Evolutionary conservation across 1,139 yeast genomes (phyloP), one percentile per base, ranked within the genome.

Genomic region (Candida neerlandica): DNA sequence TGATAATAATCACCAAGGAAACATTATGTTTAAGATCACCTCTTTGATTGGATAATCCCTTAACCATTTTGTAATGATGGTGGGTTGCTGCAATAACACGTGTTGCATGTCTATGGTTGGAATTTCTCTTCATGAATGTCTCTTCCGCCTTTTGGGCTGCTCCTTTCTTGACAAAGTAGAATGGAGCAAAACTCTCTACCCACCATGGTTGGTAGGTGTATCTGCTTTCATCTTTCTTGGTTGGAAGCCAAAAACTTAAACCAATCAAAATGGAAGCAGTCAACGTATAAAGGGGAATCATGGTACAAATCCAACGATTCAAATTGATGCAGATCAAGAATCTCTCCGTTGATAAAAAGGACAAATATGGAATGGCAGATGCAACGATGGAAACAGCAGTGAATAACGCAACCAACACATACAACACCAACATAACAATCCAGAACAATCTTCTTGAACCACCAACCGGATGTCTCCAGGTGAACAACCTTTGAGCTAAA

Each of bases 211-310:
- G 79, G 56, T 71, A 74, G 12, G 78, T 73, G 59, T 72, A 73
- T 50, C 71, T 64, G 48, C 65, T 67, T 54, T 73, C 77, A 61
- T 74, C 79, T 54, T 73, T 73, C 44, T 67, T 58, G 11, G 89
- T 82, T 19, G 90, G 85, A 49, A 80, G 78, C 59, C 82, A 69
- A 51, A 78, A 55, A 1, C 91, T 81, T 37, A 77, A 63, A 0
- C 64, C 63, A 48, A 86, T 72, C 60, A 86, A 73, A 10, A 62
- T 46, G 42, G 80, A 61, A 1, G 91, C 82, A 1, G 83, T 65
- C 37, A 80, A 64, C 0, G 89, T 78, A 62, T 85, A 86, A 30
- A 84, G 59, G 12, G 80, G 63, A 58, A 83, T 77, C 51, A 84
- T 65, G 21, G 86, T 58, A 0, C 84, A 70, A 4, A 89, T 80